Conservation (phyloP, 2,329 filamentous ascomycete species). For the Didymella sp. region DNA sequence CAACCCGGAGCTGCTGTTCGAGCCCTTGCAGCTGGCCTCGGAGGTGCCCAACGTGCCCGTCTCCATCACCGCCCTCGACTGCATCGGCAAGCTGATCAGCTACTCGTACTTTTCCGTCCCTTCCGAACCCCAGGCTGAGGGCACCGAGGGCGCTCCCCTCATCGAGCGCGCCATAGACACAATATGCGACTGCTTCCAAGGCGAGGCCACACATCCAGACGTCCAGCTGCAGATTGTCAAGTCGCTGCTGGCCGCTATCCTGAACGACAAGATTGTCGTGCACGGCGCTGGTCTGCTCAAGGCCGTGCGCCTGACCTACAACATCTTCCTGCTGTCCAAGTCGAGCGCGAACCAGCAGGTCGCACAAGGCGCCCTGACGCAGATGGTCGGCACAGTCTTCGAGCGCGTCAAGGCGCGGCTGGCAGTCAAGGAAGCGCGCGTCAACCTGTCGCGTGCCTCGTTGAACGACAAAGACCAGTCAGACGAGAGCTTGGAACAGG, state of each 20-base stretch:
- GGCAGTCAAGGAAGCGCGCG: constrained; percentile 82
- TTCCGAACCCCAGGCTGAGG: constrained; percentile 50
- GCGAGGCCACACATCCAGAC: constrained; percentile 88
- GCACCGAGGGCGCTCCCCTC: constrained; percentile 66
- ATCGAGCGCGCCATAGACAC: constrained; percentile 98
- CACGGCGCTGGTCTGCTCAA: constrained; percentile 95
- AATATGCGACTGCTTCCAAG: constrained; percentile 98
- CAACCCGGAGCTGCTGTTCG: constrained; percentile 90
- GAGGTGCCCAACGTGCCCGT: constrained; percentile 84
- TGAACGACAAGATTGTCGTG: constrained; percentile 99
- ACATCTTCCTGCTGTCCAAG: constrained; percentile 95
- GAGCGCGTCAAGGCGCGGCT: constrained; percentile 88
- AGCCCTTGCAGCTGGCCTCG: constrained; percentile 87
- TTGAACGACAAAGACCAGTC: constrained; percentile 47
- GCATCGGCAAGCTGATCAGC: constrained; percentile 97
- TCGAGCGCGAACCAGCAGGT: constrained; percentile 95
- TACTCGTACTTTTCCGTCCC: constrained; percentile 95
- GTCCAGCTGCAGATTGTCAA: constrained; percentile 98
- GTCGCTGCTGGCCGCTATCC: constrained; percentile 88
- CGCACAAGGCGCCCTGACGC: constrained; percentile 93
- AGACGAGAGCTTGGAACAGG: constrained; percentile 41
- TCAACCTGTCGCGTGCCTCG: constrained; percentile 60
- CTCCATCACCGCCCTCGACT: constrained; percentile 90
- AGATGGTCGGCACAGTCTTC: constrained; percentile 99
- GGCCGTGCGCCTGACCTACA: constrained; percentile 97